phyloP scores from a whole-genome alignment of 495 filamentous ascomycete species.

The Neurospora sp. region DNA sequence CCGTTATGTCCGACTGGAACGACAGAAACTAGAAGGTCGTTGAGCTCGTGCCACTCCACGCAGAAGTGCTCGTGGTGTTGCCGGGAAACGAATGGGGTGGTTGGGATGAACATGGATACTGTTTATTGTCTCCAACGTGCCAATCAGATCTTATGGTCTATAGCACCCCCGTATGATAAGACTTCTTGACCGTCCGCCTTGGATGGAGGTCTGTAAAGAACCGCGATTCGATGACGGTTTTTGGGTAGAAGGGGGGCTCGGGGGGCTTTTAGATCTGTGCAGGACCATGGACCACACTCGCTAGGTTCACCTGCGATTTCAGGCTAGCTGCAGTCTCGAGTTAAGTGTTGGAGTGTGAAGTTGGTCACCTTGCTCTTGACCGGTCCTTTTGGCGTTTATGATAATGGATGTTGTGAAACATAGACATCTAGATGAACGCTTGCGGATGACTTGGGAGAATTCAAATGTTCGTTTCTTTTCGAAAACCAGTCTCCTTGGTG shows the following conservation, averaged over 20 bases:
- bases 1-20: background rate
- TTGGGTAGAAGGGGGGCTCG: background rate
- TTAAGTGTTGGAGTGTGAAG: background rate
- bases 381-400: background rate
- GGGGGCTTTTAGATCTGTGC: slow-evolving; percentile 1
- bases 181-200: background rate
- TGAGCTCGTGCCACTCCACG: background rate
- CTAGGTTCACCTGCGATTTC: background rate
- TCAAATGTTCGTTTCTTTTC: background rate
- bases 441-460: background rate
- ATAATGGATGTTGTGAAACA: background rate
- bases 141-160: background rate
- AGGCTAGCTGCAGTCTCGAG: slow-evolving; percentile 1
- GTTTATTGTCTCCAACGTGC: background rate
- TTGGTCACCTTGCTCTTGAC: background rate
- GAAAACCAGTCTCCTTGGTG: background rate
- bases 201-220: slow-evolving; percentile 10
- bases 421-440: slow-evolving; percentile 5
- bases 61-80: background rate
- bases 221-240: slow-evolving; percentile 3
- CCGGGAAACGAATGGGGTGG: background rate
- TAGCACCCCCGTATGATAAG: slow-evolving; percentile 7
- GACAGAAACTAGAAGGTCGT: background rate
- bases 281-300: background rate
- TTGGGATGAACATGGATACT: background rate